Conservation (phyloP, 1,139 yeast genomes). For the Citeromyces hawaiiensis region DNA sequence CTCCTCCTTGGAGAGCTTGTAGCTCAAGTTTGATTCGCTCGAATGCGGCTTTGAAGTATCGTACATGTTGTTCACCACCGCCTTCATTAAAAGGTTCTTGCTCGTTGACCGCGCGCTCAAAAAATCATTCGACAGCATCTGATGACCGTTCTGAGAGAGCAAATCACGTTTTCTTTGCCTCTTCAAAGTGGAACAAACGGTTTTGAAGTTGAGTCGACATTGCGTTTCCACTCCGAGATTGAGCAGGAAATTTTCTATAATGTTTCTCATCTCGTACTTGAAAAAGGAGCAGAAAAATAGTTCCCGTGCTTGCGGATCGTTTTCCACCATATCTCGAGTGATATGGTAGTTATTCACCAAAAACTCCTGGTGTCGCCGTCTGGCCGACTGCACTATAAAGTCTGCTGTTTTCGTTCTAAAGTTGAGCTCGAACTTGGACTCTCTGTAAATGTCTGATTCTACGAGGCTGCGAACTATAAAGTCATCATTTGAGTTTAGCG, state of each 20-base stretch:
- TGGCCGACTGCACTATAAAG: constrained; percentile 43
- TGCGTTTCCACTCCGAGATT: constrained; percentile 60
- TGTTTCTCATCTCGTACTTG: constrained; percentile 46
- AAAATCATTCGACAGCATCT: constrained; percentile 8
- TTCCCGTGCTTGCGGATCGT: constrained; percentile 4
- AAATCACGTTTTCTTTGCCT: constrained; percentile 8
- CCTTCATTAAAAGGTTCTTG: constrained; percentile 14
- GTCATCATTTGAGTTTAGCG: constrained; percentile 34
- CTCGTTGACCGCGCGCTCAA: constrained; percentile 4
- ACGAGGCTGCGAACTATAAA: constrained; percentile 33
- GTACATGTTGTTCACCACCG: constrained; percentile 9
- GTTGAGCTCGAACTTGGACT: constrained; percentile 35
- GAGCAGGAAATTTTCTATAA: constrained; percentile 49
- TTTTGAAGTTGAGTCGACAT: constrained; percentile 45
- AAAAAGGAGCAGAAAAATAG: constrained; percentile 12
- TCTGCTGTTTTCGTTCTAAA: constrained; percentile 44
- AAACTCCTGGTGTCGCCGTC: constrained; percentile 27
- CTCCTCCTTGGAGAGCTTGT: constrained; percentile 30
- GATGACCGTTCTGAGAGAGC: constrained; percentile 10
- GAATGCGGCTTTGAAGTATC: constrained; percentile 2
- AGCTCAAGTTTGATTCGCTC: constrained; percentile 8
- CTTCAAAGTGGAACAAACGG: constrained; percentile 24
- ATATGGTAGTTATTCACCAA: constrained; percentile 14
- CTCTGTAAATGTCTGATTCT: constrained; percentile 42
- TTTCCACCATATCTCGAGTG: constrained; percentile 8